Conservation (phyloP, 306 rosid species). For the Corylus heterophylla region DNA sequence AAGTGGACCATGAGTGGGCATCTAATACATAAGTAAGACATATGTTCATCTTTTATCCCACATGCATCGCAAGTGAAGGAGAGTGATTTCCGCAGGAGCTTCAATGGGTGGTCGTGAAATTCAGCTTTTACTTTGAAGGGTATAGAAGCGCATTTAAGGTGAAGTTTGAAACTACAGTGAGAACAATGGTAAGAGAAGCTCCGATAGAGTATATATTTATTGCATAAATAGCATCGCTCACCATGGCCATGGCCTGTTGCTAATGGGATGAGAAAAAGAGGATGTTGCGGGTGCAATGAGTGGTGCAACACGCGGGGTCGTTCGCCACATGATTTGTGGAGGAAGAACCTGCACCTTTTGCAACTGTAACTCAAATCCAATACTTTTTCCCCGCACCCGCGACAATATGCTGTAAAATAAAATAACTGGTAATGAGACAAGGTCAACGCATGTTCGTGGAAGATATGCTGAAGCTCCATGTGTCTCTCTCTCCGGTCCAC, state of each 20-base stretch:
- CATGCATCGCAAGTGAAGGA: not conserved
- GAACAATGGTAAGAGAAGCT: fast-evolving
- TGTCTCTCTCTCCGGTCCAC: too few species aligned
- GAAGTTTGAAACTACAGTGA: fast-evolving
- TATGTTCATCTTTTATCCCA: not conserved
- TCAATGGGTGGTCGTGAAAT: not conserved
- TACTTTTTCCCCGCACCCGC: fast-evolving
- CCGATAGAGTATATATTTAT: fast-evolving
- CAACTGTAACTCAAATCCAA: not conserved
- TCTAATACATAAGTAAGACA: not conserved
- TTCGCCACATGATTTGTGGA: not conserved
- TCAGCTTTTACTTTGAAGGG: not conserved
- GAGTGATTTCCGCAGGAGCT: not conserved
- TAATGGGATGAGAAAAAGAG: fast-evolving
- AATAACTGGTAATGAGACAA: too few species aligned
- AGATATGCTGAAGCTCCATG: too few species aligned
- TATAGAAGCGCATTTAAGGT: not conserved
- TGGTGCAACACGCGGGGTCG: not conserved
- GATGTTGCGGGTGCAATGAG: not conserved
- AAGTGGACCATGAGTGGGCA: not conserved
- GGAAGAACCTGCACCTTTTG: fast-evolving
- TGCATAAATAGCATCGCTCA: fast-evolving
- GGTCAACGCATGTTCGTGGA: too few species aligned
- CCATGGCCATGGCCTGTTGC: too few species aligned
- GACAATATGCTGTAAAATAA: not conserved